A percentile compares a stretch with the other conserved stretches of the same genome.
Conservation (phyloP, 1,284 basidiomycete genomes). For the Baeospora myosura region DNA sequence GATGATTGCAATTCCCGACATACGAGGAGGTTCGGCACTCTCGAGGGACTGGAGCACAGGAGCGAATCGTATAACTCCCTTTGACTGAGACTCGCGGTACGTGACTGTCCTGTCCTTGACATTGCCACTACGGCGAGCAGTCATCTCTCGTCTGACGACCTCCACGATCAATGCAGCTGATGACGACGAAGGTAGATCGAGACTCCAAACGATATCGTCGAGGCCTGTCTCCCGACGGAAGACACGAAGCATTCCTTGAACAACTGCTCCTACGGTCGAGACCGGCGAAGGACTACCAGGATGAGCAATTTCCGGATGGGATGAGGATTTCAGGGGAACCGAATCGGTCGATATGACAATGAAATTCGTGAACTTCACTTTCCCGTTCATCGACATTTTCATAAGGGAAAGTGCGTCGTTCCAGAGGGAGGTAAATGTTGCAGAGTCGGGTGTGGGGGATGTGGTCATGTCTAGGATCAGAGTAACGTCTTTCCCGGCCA, state of each 20-base stretch:
- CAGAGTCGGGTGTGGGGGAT: background rate
- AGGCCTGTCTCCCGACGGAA: conserved; percentile 20
- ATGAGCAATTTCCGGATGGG: background rate
- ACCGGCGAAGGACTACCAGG: background rate
- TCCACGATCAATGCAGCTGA: background rate
- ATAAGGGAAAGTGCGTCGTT: background rate
- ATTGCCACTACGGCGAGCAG: conserved; percentile 9
- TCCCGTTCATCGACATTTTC: background rate
- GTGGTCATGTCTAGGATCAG: background rate
- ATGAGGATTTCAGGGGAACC: background rate
- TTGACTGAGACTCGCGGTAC: conserved; percentile 12
- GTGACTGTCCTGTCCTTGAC: conserved; percentile 15
- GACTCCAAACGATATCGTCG: conserved; percentile 16
- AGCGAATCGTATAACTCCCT: conserved; percentile 14
- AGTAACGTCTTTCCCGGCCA: background rate
- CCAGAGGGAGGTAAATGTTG: background rate
- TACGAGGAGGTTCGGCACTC: conserved; percentile 5
- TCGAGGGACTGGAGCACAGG: conserved; percentile 14
- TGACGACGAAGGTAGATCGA: conserved; percentile 17
- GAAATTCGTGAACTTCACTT: background rate
- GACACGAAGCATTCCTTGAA: conserved; percentile 23
- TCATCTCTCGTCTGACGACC: conserved; percentile 14
- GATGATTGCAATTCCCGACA: conserved; percentile 19
- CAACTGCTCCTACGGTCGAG: conserved; percentile 12
- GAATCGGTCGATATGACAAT: background rate